phyloP scores from a whole-genome alignment of 2,329 filamentous ascomycete species.

The Pseudogymnoascus sp. region DNA sequence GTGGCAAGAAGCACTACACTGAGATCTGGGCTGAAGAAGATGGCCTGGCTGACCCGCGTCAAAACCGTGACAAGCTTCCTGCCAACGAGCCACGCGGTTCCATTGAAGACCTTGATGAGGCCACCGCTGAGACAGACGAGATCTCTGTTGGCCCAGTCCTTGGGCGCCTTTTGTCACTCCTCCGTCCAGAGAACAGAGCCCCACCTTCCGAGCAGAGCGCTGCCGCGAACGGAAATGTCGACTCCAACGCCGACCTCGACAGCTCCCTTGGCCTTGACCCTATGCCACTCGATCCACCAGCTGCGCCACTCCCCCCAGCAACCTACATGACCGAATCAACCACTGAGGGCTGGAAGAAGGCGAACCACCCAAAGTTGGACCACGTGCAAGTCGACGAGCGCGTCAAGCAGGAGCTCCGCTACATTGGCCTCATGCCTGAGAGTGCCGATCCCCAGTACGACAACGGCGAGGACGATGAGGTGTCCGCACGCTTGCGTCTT shows the following conservation, averaged over 20 bases:
- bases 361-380: conserved; percentile 69
- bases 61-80: conserved; percentile 59
- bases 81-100: conserved; percentile 77
- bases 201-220: conserved; percentile 52
- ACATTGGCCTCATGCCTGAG: conserved; percentile 77
- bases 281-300: conserved; percentile 22
- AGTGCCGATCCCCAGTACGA: conserved; percentile 73
- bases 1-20: conserved; percentile 77
- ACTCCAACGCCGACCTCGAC: conserved; percentile 44
- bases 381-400: conserved; percentile 85
- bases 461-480: conserved; percentile 86
- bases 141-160: conserved; percentile 84
- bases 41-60: conserved; percentile 58
- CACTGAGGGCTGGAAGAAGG: conserved; percentile 72
- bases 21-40: conserved; percentile 96
- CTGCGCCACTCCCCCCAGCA: conserved; percentile 53
- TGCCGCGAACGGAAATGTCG: conserved; percentile 47
- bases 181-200: conserved; percentile 68
- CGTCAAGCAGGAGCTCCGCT: conserved; percentile 80
- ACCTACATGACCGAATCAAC: conserved; percentile 74
- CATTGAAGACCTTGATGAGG: conserved; percentile 82
- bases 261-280: conserved; percentile 31
- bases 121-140: conserved; percentile 80
- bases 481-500: conserved; percentile 80
- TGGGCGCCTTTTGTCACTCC: conserved; percentile 69